Conservation (phyloP, 495 filamentous ascomycete species). For the Bombardia bombarda region DNA sequence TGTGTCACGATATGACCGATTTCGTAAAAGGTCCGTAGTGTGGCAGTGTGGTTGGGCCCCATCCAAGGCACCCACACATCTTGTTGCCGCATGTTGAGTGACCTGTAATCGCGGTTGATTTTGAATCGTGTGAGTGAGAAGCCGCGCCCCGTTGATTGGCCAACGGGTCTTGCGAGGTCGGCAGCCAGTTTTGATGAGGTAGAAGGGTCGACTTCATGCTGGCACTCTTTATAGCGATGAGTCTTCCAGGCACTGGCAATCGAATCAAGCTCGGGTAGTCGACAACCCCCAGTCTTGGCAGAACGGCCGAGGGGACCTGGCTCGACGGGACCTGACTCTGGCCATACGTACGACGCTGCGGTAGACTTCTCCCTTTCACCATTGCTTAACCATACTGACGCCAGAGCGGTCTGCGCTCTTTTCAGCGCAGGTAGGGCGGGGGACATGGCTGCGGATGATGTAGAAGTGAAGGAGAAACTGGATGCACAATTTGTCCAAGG, state of each 20-base stretch:
- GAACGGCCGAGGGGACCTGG: constrained; percentile 3
- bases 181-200: constrained; percentile 1
- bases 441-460: neutral
- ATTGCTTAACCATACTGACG: neutral
- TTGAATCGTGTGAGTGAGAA: constrained; percentile 5
- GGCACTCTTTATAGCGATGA: neutral
- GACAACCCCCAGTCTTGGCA: constrained; percentile 1
- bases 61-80: constrained; percentile 1
- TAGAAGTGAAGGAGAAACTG: neutral
- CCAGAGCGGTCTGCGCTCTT: neutral
- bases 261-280: constrained; percentile 1
- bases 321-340: constrained; percentile 3
- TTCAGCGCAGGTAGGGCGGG: neutral
- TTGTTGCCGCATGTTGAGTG: constrained; percentile 4
- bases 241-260: neutral
- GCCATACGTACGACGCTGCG: neutral
- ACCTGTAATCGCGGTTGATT: neutral
- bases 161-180: constrained; percentile 1
- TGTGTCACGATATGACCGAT: constrained; percentile 1
- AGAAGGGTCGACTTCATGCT: constrained; percentile 1
- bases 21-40: neutral
- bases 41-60: constrained; percentile 1
- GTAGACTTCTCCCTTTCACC: neutral
- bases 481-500: neutral
- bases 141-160: constrained; percentile 5